phyloP scores from a whole-genome alignment of 2,329 filamentous ascomycete species.

The Neonectria hederae region DNA sequence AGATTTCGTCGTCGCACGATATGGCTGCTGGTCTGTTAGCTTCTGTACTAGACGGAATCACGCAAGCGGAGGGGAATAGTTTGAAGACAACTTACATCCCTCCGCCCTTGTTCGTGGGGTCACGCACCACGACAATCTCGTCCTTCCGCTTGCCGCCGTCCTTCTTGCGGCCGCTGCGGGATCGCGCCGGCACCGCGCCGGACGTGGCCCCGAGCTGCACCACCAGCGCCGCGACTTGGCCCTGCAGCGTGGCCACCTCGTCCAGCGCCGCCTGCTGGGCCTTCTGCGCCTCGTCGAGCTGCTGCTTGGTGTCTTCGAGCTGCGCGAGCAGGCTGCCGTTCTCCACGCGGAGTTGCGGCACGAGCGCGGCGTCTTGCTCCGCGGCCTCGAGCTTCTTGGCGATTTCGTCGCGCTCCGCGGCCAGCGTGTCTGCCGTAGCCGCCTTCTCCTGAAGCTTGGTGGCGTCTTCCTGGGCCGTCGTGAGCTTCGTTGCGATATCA shows the following conservation, averaged over 20 bases:
- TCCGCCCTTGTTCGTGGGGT: constrained; percentile 33
- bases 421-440: constrained; percentile 16
- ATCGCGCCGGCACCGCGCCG: constrained; percentile 16
- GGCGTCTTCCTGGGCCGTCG: constrained; percentile 20
- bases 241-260: constrained; percentile 32
- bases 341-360: constrained; percentile 35
- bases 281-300: constrained; percentile 36
- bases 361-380: constrained; percentile 33
- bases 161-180: constrained; percentile 36
- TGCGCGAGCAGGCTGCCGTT: constrained; percentile 39
- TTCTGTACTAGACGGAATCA: too few species aligned
- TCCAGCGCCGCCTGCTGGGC: constrained; percentile 34
- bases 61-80: neutral
- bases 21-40: constrained; percentile 25
- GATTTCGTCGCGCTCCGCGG: constrained; percentile 35
- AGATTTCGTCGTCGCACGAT: constrained; percentile 26
- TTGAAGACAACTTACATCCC: constrained; percentile 36
- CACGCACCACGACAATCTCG: constrained; percentile 41
- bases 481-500: constrained; percentile 21
- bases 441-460: constrained; percentile 30
- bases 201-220: constrained; percentile 30
- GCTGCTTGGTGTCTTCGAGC: constrained; percentile 23
- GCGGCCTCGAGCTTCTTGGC: constrained; percentile 37
- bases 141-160: constrained; percentile 38
- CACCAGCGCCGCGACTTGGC: constrained; percentile 34